These are phyloP conservation scores for Pseudocercospora cruenta DNA, from an alignment of 2,329 filamentous ascomycete genomes.

Conservation along the genomic window DNA sequence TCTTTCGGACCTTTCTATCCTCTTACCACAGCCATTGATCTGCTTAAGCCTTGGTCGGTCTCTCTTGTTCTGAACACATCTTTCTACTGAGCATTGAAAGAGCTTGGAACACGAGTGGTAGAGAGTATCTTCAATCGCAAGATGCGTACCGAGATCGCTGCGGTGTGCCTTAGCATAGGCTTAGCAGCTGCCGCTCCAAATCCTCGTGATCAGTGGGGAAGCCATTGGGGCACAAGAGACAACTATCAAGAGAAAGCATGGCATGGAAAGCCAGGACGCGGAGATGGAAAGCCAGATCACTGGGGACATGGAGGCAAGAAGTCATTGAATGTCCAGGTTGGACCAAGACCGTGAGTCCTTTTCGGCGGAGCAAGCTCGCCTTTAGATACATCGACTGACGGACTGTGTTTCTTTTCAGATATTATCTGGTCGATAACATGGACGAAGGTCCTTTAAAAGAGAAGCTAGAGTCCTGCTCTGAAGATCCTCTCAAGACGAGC, in stretches of 20 bases:
- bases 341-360: slow-evolving; percentile 59
- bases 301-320: slow-evolving; percentile 12
- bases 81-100: background rate
- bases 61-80: background rate
- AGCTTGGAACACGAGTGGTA: background rate
- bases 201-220: slow-evolving; percentile 1
- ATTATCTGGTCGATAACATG: slow-evolving; percentile 67
- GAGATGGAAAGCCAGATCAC: slow-evolving; percentile 6
- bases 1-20: background rate
- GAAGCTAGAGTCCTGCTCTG: slow-evolving; percentile 62
- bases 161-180: background rate
- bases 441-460: slow-evolving; percentile 62
- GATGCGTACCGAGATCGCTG: background rate
- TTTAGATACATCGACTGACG: background rate
- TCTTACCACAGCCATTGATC: background rate
- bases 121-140: background rate
- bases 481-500: slow-evolving; percentile 56
- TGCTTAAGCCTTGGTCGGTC: background rate
- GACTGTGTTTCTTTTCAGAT: slow-evolving; percentile 40
- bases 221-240: background rate
- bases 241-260: slow-evolving; percentile 2
- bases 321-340: slow-evolving; percentile 56
- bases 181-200: background rate
- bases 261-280: background rate
- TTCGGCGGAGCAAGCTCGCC: background rate